Conservation (phyloP, 2,329 filamentous ascomycete species). For the Emydomyces testavorans region DNA sequence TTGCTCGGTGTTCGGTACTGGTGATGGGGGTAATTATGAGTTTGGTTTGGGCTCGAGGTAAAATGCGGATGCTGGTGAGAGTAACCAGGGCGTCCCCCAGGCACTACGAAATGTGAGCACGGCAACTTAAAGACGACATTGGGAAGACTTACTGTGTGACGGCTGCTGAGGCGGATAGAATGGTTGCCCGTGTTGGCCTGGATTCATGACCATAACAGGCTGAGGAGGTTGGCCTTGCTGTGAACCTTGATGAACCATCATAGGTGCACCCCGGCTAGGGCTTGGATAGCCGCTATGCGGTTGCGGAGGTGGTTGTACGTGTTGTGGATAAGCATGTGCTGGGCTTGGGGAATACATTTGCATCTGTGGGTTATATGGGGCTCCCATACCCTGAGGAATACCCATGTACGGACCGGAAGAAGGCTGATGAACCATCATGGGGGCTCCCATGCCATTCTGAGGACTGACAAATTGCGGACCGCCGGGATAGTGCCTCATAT, state of each 20-base stretch:
- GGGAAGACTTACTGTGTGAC: slow-evolving; percentile 53
- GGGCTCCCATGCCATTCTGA: slow-evolving; percentile 59
- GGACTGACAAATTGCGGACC: slow-evolving; percentile 61
- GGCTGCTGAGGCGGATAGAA: slow-evolving; percentile 59
- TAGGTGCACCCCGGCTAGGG: slow-evolving; percentile 69
- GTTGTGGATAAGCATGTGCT: slow-evolving; percentile 54
- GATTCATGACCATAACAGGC: slow-evolving; percentile 63
- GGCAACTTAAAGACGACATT: slow-evolving; percentile 23
- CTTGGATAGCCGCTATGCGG: slow-evolving; percentile 72
- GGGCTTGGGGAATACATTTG: slow-evolving; percentile 69
- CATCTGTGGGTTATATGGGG: slow-evolving; percentile 59
- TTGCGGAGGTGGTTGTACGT: slow-evolving; percentile 38
- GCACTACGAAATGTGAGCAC: slow-evolving; percentile 40
- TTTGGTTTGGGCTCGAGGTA: slow-evolving; percentile 53
- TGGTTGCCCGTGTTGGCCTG: slow-evolving; percentile 62
- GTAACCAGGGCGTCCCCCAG: slow-evolving; percentile 48
- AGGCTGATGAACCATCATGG: slow-evolving; percentile 73
- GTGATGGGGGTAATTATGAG: slow-evolving; percentile 50
- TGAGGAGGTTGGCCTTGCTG: slow-evolving; percentile 69
- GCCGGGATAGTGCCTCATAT: slow-evolving; percentile 60
- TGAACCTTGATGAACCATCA: slow-evolving; percentile 92
- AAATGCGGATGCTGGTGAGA: slow-evolving; percentile 51
- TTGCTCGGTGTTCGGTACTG: slow-evolving; percentile 47
- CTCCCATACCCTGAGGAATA: slow-evolving; percentile 57
- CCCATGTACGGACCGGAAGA: slow-evolving; percentile 59